A percentile compares a stretch with the other conserved stretches of the same genome.
Evolutionary conservation across 352 stramenopile species (phyloP).

Genomic region (Elongisporangium undulatum): DNA sequence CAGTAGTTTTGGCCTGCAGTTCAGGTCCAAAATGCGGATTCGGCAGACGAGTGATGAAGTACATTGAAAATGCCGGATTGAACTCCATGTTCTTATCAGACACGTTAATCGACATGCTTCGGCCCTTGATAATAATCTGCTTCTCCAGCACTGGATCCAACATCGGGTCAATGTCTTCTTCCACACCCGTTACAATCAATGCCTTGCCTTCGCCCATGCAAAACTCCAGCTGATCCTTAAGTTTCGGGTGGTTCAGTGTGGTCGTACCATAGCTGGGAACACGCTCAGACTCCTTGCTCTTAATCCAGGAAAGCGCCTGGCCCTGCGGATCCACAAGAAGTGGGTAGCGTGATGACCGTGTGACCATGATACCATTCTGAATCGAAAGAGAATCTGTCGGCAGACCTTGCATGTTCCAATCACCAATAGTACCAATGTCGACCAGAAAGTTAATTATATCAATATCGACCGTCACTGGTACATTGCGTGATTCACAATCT

Average conservation of each 20-base stretch:
- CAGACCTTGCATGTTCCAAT: conserved; percentile 98
- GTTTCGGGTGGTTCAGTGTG: conserved; percentile 94
- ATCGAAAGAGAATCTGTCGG: conserved; percentile 96
- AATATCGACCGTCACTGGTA: conserved; percentile 94
- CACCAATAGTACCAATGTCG: conserved; percentile 96
- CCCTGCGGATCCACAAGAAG: conserved; percentile 97
- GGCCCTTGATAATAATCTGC: conserved; percentile 95
- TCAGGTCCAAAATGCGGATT: conserved; percentile 98
- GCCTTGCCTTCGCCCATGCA: conserved; percentile 96
- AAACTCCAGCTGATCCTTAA: conserved; percentile 98
- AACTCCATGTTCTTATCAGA: conserved; percentile 99
- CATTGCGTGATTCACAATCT: conserved; percentile 89
- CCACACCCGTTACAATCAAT: conserved; percentile 93
- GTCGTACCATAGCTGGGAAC: conserved; percentile 95
- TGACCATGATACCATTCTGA: conserved; percentile 99
- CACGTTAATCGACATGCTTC: conserved; percentile 96
- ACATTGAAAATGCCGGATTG: conserved; percentile 96
- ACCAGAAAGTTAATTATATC: conserved; percentile 97
- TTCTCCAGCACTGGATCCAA: conserved; percentile 97
- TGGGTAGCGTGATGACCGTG: conserved; percentile 93
- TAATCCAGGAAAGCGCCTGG: conserved; percentile 97
- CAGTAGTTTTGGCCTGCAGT: conserved; percentile 97
- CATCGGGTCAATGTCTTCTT: conserved; percentile 99
- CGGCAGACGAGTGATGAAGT: conserved; percentile 97
- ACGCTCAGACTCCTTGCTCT: conserved; percentile 91